Evolutionary conservation across 2,329 filamentous ascomycete species (phyloP).

Genomic region (Xylaria sp.): DNA sequence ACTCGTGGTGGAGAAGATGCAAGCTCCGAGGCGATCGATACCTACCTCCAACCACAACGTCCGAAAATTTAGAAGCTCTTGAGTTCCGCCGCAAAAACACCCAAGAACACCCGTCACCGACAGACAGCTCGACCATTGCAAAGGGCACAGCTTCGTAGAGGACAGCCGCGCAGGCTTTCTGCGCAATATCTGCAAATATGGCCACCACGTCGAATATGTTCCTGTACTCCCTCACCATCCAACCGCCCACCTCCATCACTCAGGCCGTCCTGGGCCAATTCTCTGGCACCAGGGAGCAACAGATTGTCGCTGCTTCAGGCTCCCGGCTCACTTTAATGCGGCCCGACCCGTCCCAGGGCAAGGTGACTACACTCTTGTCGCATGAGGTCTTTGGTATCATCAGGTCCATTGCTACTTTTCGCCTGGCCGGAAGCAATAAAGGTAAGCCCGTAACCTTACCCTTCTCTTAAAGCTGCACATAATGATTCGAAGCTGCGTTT

Average conservation of each 20-base stretch:
- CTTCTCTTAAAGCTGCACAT: slow-evolving; percentile 65
- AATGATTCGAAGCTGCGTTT: slow-evolving; percentile 75
- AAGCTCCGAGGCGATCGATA: neutral
- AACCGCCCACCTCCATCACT: slow-evolving; percentile 87
- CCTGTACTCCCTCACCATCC: slow-evolving; percentile 96
- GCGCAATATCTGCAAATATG: slow-evolving; percentile 66
- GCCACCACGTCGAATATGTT: slow-evolving; percentile 99
- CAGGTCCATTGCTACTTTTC: slow-evolving; percentile 85
- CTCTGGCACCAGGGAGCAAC: slow-evolving; percentile 94
- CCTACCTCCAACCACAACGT: slow-evolving; percentile 27
- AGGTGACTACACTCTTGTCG: slow-evolving; percentile 84
- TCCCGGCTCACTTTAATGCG: slow-evolving; percentile 89
- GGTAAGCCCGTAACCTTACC: slow-evolving; percentile 71
- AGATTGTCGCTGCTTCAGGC: slow-evolving; percentile 93
- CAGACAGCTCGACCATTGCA: slow-evolving; percentile 17
- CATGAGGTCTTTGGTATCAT: slow-evolving; percentile 98
- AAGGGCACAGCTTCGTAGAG: slow-evolving; percentile 32
- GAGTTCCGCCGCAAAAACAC: slow-evolving; percentile 3
- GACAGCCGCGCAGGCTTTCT: slow-evolving; percentile 49
- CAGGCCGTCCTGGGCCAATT: slow-evolving; percentile 96
- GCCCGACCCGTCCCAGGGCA: slow-evolving; percentile 85
- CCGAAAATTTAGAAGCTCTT: slow-evolving; percentile 40
- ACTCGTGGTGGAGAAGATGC: neutral
- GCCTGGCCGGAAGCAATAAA: slow-evolving; percentile 93
- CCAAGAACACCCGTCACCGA: neutral